Percentiles rank a stretch among this genome's conserved stretches.
Evolutionary conservation across 2,329 filamentous ascomycete genomes (phyloP).

Genomic region (Dactylonectria macrodidyma): DNA sequence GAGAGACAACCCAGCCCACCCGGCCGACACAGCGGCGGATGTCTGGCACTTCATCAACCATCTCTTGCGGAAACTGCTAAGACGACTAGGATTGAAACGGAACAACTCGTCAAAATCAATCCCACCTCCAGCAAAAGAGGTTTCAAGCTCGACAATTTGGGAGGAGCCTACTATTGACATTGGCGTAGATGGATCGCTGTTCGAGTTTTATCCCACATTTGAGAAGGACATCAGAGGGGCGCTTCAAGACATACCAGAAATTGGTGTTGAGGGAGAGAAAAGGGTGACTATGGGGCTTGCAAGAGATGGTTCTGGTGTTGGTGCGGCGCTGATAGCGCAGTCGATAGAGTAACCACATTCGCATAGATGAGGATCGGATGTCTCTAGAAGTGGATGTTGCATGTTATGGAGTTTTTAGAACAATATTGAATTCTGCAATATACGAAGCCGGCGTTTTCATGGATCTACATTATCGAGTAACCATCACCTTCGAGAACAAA

Average conservation of each 20-base stretch:
- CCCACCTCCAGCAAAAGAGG: not conserved
- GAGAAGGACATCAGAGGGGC: constrained; percentile 76
- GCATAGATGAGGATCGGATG: not conserved
- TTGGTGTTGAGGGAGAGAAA: constrained; percentile 67
- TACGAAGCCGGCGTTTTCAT: no score
- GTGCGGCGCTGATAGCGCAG: constrained; percentile 74
- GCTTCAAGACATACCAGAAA: constrained; percentile 61
- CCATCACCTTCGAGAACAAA: no score
- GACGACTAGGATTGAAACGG: not conserved
- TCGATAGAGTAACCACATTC: constrained; percentile 1
- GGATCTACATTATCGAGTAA: no score
- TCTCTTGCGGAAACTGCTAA: not conserved
- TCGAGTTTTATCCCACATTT: constrained; percentile 81
- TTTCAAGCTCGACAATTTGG: no score
- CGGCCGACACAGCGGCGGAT: not conserved
- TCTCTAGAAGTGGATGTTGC: not conserved
- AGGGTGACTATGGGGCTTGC: constrained; percentile 79
- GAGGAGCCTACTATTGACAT: constrained; percentile 67
- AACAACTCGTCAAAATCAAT: not conserved
- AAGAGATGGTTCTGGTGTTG: constrained; percentile 81
- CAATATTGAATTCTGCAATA: not conserved
- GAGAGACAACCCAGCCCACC: no score
- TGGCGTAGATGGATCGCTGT: constrained; percentile 79
- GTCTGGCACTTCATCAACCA: not conserved
- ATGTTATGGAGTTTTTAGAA: not conserved